A percentile compares a stretch with the other conserved stretches of the same genome.
Conservation (phyloP, 2,329 filamentous ascomycete genomes). For the Macrophomina tecta region DNA sequence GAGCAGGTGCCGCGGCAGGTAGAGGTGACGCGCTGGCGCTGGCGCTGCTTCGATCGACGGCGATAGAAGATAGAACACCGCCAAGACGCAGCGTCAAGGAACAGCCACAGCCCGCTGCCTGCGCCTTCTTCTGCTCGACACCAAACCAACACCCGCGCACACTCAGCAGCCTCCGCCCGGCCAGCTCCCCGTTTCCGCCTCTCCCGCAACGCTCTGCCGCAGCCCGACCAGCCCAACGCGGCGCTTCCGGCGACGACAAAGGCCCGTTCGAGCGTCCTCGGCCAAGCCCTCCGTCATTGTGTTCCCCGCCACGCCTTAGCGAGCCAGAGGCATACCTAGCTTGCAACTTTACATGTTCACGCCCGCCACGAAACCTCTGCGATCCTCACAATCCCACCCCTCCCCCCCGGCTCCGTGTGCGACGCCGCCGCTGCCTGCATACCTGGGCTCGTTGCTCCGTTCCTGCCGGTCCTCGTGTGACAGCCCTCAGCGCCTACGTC, state of each 20-base stretch:
- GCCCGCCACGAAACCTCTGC: constrained; percentile 17
- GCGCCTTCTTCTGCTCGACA: not conserved
- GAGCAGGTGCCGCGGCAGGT: not conserved
- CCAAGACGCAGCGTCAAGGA: not conserved
- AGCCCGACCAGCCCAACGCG: not conserved
- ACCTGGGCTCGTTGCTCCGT: constrained; percentile 20
- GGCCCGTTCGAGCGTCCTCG: constrained; percentile 17
- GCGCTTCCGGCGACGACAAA: constrained; percentile 23
- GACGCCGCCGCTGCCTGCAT: constrained; percentile 12
- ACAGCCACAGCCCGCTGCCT: not conserved
- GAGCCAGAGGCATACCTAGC: constrained; percentile 28
- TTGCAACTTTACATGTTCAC: constrained; percentile 26
- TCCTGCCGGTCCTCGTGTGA: constrained; percentile 16
- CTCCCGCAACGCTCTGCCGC: not conserved
- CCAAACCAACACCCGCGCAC: not conserved
- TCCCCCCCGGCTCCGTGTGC: constrained; percentile 14
- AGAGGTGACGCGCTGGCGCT: not conserved
- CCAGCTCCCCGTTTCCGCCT: not conserved
- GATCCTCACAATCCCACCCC: constrained; percentile 1
- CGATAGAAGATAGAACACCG: constrained; percentile 12
- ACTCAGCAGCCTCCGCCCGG: not conserved
- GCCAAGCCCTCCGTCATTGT: constrained; percentile 27
- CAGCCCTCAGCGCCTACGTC: constrained; percentile 15
- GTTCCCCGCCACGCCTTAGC: constrained; percentile 28
- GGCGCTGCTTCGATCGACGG: not conserved